phyloP scores from a whole-genome alignment of 768 basidiomycete genomes.

The Hygrophorus pudorinus region DNA sequence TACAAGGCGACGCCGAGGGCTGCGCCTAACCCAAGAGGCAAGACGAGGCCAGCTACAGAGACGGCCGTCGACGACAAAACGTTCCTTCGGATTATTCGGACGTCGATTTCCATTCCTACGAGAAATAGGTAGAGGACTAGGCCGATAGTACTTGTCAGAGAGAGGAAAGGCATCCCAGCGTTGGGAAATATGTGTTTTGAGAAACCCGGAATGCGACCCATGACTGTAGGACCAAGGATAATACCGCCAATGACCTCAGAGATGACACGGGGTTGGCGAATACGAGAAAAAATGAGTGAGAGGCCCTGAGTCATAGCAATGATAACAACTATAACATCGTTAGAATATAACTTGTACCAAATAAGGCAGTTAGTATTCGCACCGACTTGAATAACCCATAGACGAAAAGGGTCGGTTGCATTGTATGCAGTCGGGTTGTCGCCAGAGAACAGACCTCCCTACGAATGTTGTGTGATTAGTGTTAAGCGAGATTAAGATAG shows the following conservation, averaged over 20 bases:
- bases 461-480: conserved; percentile 2
- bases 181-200: conserved; percentile 47
- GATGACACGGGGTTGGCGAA: conserved; percentile 88
- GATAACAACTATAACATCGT: conserved; percentile 54
- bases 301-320: conserved; percentile 71
- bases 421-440: conserved; percentile 60
- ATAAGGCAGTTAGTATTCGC: not conserved
- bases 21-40: conserved; percentile 79
- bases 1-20: conserved; percentile 69
- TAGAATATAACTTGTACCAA: too few relatives aligned
- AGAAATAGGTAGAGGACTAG: conserved; percentile 75
- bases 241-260: conserved; percentile 90
- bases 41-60: conserved; percentile 54
- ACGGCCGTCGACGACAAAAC: conserved; percentile 45
- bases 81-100: conserved; percentile 57
- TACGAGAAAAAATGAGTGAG: conserved; percentile 47
- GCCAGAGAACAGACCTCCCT: conserved; percentile 78
- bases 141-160: conserved; percentile 67
- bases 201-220: conserved; percentile 76
- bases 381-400: conserved; percentile 77
- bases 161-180: conserved; percentile 44
- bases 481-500: not conserved
- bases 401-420: conserved; percentile 51
- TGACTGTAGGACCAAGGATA: conserved; percentile 65
- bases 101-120: conserved; percentile 78